Conservation (phyloP, 202 grass and related monocot genomes). For the Panicum hallii region DNA sequence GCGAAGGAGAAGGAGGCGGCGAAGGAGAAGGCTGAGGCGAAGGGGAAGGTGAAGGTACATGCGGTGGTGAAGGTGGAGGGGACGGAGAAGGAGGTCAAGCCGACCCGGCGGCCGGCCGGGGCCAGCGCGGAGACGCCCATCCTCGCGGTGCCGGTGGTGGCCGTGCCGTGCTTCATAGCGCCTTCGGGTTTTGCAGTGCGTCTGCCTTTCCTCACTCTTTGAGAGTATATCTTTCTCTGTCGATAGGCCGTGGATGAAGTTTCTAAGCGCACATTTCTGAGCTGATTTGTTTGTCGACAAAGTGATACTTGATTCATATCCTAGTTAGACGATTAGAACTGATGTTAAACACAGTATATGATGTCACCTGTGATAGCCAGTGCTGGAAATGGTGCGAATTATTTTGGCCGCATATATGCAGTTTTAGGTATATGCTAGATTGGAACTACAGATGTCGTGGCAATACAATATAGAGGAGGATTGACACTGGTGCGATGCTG, state of each 20-base stretch:
- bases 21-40: not conserved
- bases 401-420: not conserved
- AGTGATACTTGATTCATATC: not conserved
- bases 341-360: not conserved
- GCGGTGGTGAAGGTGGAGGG: constrained; percentile 53
- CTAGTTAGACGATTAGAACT: constrained; percentile 15
- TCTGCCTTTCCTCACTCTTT: constrained; percentile 8
- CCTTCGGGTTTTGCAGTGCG: constrained; percentile 44
- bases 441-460: not conserved
- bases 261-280: not conserved
- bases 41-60: not conserved
- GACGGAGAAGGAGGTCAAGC: constrained; percentile 48
- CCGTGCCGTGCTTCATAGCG: constrained; percentile 68
- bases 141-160: constrained; percentile 63
- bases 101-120: constrained; percentile 27
- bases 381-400: constrained; percentile 6
- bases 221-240: not conserved
- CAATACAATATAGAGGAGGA: not conserved
- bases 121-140: constrained; percentile 48
- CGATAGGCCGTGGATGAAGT: not conserved
- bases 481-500: not conserved
- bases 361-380: not conserved
- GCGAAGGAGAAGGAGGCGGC: constrained; percentile 19
- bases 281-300: not conserved
- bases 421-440: not conserved